Percentiles rank a stretch among this genome's conserved stretches.
Evolutionary conservation across 1,284 basidiomycete genomes (phyloP).

Genomic region (Lentinus polychrous): DNA sequence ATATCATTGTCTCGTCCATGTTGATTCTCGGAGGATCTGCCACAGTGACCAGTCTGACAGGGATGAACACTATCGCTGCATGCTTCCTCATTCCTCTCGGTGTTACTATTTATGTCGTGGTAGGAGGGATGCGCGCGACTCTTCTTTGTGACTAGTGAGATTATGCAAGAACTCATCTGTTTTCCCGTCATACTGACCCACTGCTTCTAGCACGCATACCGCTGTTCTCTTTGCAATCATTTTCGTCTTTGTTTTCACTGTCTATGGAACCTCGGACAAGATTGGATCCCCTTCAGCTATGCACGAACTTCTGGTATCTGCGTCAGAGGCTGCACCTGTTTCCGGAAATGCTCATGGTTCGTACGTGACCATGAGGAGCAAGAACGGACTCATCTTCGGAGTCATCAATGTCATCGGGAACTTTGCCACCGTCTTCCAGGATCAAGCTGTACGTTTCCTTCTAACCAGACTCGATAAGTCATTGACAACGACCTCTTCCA

Average conservation of each 20-base stretch:
- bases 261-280: conserved; percentile 61
- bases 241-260: conserved; percentile 57
- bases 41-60: conserved; percentile 50
- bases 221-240: conserved; percentile 79
- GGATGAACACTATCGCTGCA: conserved; percentile 49
- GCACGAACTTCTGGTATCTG: conserved; percentile 44
- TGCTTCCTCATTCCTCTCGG: conserved; percentile 59
- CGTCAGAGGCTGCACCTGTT: conserved; percentile 38
- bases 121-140: conserved; percentile 42
- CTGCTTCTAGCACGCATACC: conserved; percentile 58
- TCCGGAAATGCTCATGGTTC: conserved; percentile 53
- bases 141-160: conserved; percentile 33
- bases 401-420: conserved; percentile 84
- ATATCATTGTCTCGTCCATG: conserved; percentile 57
- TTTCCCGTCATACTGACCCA: not conserved
- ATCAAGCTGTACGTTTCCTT: conserved; percentile 26
- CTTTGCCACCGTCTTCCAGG: conserved; percentile 48
- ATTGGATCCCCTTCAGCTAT: conserved; percentile 47
- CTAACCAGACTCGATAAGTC: not conserved
- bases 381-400: conserved; percentile 81
- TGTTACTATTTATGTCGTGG: conserved; percentile 50
- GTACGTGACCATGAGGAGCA: conserved; percentile 75
- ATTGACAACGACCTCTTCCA: conserved; percentile 5
- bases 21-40: conserved; percentile 56
- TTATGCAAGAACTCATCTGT: conserved; percentile 8